Percentiles rank a stretch among this genome's conserved stretches.
These are phyloP conservation scores for Danielozyma ontarioensis DNA, from an alignment of 805 yeast species.

Conservation along the genomic window DNA sequence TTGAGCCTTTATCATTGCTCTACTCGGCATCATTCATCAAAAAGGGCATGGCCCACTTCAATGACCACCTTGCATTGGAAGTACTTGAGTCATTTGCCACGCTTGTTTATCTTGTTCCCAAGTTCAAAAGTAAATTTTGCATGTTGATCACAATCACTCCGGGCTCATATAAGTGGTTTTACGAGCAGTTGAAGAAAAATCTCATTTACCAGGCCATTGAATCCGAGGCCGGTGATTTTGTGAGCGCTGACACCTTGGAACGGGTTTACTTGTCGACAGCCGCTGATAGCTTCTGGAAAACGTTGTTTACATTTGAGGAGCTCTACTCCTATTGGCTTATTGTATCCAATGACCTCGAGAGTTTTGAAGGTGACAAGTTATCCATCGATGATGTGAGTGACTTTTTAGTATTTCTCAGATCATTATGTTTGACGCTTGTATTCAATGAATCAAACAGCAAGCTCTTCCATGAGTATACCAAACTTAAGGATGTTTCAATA, in stretches of 20 bases:
- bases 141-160: constrained; percentile 40
- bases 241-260: constrained; percentile 5
- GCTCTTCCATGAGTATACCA: constrained; percentile 1
- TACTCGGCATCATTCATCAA: constrained; percentile 18
- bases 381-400: constrained; percentile 29
- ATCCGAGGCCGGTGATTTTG: constrained; percentile 6
- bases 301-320: constrained; percentile 50
- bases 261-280: neutral
- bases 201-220: constrained; percentile 11
- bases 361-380: constrained; percentile 41
- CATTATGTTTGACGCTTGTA: constrained; percentile 45
- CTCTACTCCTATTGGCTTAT: constrained; percentile 61
- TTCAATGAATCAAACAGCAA: constrained; percentile 24
- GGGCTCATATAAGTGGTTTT: constrained; percentile 28
- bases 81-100: constrained; percentile 19
- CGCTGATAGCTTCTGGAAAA: constrained; percentile 23
- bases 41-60: constrained; percentile 11
- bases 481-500: constrained; percentile 34
- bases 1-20: constrained; percentile 8
- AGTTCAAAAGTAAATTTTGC: constrained; percentile 31
- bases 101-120: constrained; percentile 34
- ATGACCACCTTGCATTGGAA: constrained; percentile 2
- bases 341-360: constrained; percentile 61
- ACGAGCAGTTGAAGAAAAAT: constrained; percentile 15
- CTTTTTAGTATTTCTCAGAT: constrained; percentile 45